Conservation (phyloP, 2,329 filamentous ascomycete species). For the Onygenales sp. region DNA sequence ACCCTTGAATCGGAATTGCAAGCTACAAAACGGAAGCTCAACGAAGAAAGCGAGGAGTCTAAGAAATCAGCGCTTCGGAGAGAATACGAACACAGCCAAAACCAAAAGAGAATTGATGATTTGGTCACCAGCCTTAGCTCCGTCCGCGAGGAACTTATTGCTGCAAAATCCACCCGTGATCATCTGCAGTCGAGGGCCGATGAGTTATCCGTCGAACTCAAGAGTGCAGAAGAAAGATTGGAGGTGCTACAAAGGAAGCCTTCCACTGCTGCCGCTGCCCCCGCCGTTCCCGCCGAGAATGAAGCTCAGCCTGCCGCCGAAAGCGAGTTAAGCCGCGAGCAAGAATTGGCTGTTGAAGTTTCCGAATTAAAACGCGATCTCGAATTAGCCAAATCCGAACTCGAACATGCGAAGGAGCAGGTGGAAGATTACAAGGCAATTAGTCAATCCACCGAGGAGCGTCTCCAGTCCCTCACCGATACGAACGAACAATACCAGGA, state of each 20-base stretch:
- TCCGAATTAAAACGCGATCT: conserved; percentile 81
- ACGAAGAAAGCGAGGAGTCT: conserved; percentile 70
- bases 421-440: conserved; percentile 83
- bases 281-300: conserved; percentile 34
- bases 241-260: conserved; percentile 73
- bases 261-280: conserved; percentile 46
- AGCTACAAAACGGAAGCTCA: conserved; percentile 70
- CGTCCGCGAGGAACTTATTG: conserved; percentile 76
- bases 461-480: conserved; percentile 66
- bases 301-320: conserved; percentile 42
- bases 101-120: conserved; percentile 86
- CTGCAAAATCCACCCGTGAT: conserved; percentile 77
- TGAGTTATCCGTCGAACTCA: conserved; percentile 78
- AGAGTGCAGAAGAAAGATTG: conserved; percentile 78
- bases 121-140: conserved; percentile 70
- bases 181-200: conserved; percentile 82
- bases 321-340: conserved; percentile 53
- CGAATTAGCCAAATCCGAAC: conserved; percentile 67
- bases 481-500: conserved; percentile 81
- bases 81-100: conserved; percentile 82
- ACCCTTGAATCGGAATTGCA: conserved; percentile 68
- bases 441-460: conserved; percentile 78
- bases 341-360: conserved; percentile 75
- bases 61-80: conserved; percentile 77
- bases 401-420: conserved; percentile 72